Conservation (phyloP, 345 rosid species). For the Citrus australasica region DNA sequence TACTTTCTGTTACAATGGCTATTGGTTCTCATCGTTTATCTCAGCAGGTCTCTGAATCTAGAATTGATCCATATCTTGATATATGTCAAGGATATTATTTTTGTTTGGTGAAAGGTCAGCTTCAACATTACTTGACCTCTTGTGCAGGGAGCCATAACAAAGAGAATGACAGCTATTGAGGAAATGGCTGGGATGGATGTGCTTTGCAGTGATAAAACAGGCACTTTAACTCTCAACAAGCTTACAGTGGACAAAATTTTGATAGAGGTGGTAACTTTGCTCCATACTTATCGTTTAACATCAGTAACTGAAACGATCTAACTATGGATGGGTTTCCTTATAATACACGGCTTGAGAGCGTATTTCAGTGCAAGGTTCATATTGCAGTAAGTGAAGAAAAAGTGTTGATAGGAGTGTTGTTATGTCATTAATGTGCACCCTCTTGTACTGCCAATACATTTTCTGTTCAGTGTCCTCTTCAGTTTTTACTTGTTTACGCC, state of each 20-base stretch:
- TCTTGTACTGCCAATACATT: not conserved
- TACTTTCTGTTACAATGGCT: constrained; percentile 96
- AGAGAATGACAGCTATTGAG: constrained; percentile 96
- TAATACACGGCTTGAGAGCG: not conserved
- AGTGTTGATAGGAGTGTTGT: not conserved
- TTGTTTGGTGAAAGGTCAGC: not conserved
- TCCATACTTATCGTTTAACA: not conserved
- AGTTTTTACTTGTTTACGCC: not conserved
- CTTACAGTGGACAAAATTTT: constrained; percentile 75
- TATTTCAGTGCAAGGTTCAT: not conserved
- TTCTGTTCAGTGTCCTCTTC: not conserved
- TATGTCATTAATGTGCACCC: not conserved
- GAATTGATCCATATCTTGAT: not conserved
- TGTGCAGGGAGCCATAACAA: constrained; percentile 80
- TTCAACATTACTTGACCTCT: not conserved
- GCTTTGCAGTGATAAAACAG: constrained; percentile 91
- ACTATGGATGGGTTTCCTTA: not conserved
- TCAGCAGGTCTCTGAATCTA: constrained; percentile 48
- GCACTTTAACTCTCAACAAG: constrained; percentile 90
- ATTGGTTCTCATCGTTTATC: constrained; percentile 86
- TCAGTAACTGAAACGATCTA: not conserved
- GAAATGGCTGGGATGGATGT: constrained; percentile 99
- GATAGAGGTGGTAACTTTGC: constrained; percentile 58
- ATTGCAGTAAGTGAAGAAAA: not conserved
- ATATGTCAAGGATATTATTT: not conserved